Percentiles rank a stretch among this genome's conserved stretches.
These are phyloP conservation scores for Exophiala bonariae DNA, from an alignment of 2,329 filamentous ascomycete genomes.

Conservation along the genomic window DNA sequence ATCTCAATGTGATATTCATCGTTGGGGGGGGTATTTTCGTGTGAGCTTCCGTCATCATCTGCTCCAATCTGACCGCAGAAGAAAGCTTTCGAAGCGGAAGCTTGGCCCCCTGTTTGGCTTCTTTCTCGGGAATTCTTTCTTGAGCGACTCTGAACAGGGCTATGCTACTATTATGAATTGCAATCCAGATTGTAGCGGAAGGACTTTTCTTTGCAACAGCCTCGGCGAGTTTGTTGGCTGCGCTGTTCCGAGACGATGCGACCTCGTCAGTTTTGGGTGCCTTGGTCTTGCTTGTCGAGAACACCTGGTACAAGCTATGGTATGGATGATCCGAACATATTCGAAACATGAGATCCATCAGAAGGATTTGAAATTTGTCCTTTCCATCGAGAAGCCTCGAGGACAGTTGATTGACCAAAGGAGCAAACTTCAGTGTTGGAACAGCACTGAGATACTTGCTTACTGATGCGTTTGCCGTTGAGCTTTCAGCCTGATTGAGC, in stretches of 20 bases:
- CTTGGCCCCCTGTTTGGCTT: slow-evolving; percentile 68
- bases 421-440: slow-evolving; percentile 86
- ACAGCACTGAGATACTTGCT: slow-evolving; percentile 69
- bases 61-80: slow-evolving; percentile 64
- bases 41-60: slow-evolving; percentile 54
- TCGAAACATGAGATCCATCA: slow-evolving; percentile 72
- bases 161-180: slow-evolving; percentile 73
- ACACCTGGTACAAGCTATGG: slow-evolving; percentile 96
- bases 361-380: slow-evolving; percentile 71
- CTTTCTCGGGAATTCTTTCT: slow-evolving; percentile 53
- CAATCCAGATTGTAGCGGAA: slow-evolving; percentile 63
- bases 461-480: slow-evolving; percentile 76
- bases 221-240: slow-evolving; percentile 68
- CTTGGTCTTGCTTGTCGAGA: slow-evolving; percentile 72
- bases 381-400: slow-evolving; percentile 78
- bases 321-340: slow-evolving; percentile 94
- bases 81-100: slow-evolving; percentile 63
- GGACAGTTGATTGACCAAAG: slow-evolving; percentile 92
- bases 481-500: slow-evolving; percentile 80
- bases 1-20: slow-evolving; percentile 74
- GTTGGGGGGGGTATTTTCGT: slow-evolving; percentile 84
- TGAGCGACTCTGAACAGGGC: slow-evolving; percentile 54
- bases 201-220: slow-evolving; percentile 56
- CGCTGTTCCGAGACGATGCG: slow-evolving; percentile 70
- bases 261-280: slow-evolving; percentile 66